phyloP scores from a whole-genome alignment of 352 stramenopile species.

The Pythium sukuiense region DNA sequence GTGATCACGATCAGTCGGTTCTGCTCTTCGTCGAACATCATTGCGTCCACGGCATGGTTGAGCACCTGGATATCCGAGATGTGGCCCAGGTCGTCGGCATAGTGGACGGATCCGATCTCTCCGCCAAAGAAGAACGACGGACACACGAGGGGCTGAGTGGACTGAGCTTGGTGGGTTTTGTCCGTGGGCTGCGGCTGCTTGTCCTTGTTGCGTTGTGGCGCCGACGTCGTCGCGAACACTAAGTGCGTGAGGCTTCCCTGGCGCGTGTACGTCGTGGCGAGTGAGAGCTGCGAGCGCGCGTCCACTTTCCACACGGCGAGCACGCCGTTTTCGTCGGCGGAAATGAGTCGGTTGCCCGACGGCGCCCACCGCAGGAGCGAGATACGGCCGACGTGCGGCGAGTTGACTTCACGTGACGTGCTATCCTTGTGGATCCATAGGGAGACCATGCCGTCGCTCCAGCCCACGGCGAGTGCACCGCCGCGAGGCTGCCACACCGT shows the following conservation, averaged over 20 bases:
- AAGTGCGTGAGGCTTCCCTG: conserved; percentile 87
- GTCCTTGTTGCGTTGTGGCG: conserved; percentile 23
- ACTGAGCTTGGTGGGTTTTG: conserved; percentile 26
- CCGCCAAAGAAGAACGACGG: conserved; percentile 94
- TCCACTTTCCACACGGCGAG: conserved; percentile 89
- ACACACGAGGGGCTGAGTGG: conserved; percentile 49
- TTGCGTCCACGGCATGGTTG: conserved; percentile 85
- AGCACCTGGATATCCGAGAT: conserved; percentile 89
- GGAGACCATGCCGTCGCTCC: conserved; percentile 86
- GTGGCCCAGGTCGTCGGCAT: conserved; percentile 91
- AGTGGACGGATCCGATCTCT: conserved; percentile 88
- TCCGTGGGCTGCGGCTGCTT: not conserved
- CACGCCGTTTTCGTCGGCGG: conserved; percentile 84
- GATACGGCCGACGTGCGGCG: conserved; percentile 72
- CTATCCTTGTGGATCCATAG: conserved; percentile 83
- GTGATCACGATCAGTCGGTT: conserved; percentile 91
- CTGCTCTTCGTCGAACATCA: conserved; percentile 88
- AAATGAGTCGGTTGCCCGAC: conserved; percentile 85
- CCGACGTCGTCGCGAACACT: conserved; percentile 71
- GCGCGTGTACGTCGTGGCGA: conserved; percentile 84
- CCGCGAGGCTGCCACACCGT: conserved; percentile 89
- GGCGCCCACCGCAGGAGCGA: conserved; percentile 88
- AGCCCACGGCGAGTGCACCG: conserved; percentile 74
- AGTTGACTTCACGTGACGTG: conserved; percentile 74
- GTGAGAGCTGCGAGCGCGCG: conserved; percentile 64